Base-by-base conservation (phyloP, 352 stramenopile genomes). In the Blastocystis sp. region DNA sequence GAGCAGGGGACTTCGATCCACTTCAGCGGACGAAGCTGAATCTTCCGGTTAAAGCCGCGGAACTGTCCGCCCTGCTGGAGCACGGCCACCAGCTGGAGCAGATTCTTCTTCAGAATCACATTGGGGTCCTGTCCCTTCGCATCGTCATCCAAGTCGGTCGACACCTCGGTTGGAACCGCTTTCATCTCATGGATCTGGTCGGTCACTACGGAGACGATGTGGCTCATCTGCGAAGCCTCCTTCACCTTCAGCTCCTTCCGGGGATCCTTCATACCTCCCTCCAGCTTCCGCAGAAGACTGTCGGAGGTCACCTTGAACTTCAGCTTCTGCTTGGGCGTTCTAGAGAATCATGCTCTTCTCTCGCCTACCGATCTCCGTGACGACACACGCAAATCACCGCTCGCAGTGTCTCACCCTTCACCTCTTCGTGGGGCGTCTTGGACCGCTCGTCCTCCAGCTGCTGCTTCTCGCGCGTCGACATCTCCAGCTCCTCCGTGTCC, bases 261-360 rank as follows among this genome's bases (percentile, higher is more conserved):
- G 11, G 87, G 88, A 78, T 91, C 89, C 32, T 90, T 86, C 44
- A 44, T 29, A 8, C 6, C 8, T 38, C 21, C 24, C 1, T 85
- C 27, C 21, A 85, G 51, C 32, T 76, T 72, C 2, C 40, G 21
- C 32, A 85, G 36, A 9, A 85, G 44, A 40, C 34, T 56, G 16
- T 72, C 40, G 1, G 75, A 72, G 0, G 59, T 92, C 87, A 90
- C 87, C 56, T 93, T 89, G 4, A 95, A 96, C 88, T 97, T 97
- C 34, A 97, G 90, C 87, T 99, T 99, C 88, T 99, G 96, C 89
- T 99, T 99, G 0, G 97, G 97, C 8, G 96, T 99, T 42, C 75
- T 85, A 72, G 9, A n/a, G n/a, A n/a, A 9, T 49, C 0, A 61
- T 24, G 75, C 36, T 9, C 36, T 14, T 42, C 27, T 21, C 11